Conservation (phyloP, 306 rosid genomes). For the Prunus mume region DNA sequence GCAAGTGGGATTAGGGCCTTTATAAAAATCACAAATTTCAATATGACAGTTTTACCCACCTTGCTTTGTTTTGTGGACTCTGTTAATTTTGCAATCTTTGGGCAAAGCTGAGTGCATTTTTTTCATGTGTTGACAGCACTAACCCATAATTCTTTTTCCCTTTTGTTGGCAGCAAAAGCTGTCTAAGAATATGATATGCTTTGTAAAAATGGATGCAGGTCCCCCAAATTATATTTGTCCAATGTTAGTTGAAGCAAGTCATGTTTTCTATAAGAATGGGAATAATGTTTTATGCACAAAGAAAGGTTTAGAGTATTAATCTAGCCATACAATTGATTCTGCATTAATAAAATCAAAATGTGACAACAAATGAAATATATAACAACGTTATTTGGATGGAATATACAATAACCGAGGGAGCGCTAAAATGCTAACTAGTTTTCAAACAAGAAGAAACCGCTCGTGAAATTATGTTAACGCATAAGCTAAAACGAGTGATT, state of each 20-base stretch:
- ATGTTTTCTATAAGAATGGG: background rate
- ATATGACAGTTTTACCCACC: slow-evolving; percentile 27
- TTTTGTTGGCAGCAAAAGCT: background rate
- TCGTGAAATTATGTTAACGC: no score
- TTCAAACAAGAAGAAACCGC: no score
- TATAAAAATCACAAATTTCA: background rate
- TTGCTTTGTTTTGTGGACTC: background rate
- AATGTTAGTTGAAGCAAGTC: background rate
- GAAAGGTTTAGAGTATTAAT: background rate
- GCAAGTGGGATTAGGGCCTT: slow-evolving; percentile 26
- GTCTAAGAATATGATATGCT: background rate
- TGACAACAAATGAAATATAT: background rate
- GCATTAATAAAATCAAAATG: background rate
- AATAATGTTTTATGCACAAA: background rate
- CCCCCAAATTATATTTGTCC: background rate
- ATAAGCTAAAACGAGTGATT: no score
- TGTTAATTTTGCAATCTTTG: background rate
- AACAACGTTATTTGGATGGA: no score
- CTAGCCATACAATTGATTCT: background rate
- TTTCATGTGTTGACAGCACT: no score
- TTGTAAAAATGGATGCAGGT: background rate
- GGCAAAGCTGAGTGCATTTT: background rate
- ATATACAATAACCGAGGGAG: no score
- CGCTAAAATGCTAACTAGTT: no score
- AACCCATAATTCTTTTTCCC: no score